Evolutionary conservation across 306 rosid species (phyloP), one percentile per base, ranked within the genome.

Genomic region (Fagus crenata): DNA sequence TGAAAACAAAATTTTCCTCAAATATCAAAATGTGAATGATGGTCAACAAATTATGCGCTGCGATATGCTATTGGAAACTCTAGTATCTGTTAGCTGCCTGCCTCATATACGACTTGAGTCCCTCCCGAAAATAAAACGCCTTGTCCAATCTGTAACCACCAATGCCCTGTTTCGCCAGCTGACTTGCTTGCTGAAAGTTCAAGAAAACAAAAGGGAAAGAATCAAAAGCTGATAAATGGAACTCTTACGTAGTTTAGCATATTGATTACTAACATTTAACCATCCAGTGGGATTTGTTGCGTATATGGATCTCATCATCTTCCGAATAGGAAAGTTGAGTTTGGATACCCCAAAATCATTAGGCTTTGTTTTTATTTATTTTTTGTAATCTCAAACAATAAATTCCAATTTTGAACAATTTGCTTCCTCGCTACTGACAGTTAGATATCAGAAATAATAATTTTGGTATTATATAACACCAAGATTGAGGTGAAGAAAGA

Each of bases 161-260:
- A 95, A 63, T n/a, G 91, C 91, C 79, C 91, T 90, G 51, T 93
- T 95, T 53, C 99, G 93, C 99, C 96, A 90, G 87, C 98, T 95
- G 18, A 95, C 97, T 95, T 95, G 97, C 84, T 95, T 95, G 91
- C 99, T 95, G 96, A 78, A 75, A 4, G 59, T 18, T 51, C 14
- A 37, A 71, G 37, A 32, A 15, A 39, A 54, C 15, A 2, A 12
- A 6, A 2, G 28, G 37, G 2, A 1, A 43, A 51, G 1, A 14
- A 55, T 68, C 40, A 15, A 61, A 8, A 37, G 12, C 49, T 2
- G 49, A 39, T 17, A 7, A 36, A 65, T 65, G 17, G 49, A 3
- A 17, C 71, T 39, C 49, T 1, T 13, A 36, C 7, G 40, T 37
- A 3, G 68, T 61, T 55, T 32, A 11, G 39, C 40, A 61, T 14